These are phyloP conservation scores for Pisolithus thermaeus DNA, from an alignment of 1,284 basidiomycete species.

Conservation along the genomic window DNA sequence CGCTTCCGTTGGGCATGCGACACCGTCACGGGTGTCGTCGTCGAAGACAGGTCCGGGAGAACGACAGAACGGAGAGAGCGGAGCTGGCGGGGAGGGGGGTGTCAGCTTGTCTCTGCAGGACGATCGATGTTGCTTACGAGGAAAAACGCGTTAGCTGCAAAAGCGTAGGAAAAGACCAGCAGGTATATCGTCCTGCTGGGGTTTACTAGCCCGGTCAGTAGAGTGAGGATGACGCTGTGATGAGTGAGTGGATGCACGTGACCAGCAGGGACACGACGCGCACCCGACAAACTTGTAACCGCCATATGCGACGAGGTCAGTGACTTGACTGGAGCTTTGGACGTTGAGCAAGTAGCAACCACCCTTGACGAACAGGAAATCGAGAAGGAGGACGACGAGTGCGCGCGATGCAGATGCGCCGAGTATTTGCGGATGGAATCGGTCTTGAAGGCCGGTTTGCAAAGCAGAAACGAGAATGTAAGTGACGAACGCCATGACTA, in stretches of 20 bases:
- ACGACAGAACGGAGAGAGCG: slow-evolving; percentile 90
- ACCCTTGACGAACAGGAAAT: slow-evolving; percentile 85
- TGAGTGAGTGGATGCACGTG: not conserved
- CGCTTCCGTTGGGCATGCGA: slow-evolving; percentile 76
- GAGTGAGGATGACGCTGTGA: slow-evolving; percentile 64
- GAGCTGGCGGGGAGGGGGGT: slow-evolving; percentile 45
- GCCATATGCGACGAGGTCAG: slow-evolving; percentile 75
- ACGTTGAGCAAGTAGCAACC: slow-evolving; percentile 91
- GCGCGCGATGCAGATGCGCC: slow-evolving; percentile 85
- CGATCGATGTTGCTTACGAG: slow-evolving; percentile 49
- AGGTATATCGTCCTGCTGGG: slow-evolving; percentile 63
- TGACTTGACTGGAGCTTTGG: slow-evolving; percentile 65
- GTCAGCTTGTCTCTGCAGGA: slow-evolving; percentile 1
- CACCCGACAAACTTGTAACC: slow-evolving; percentile 98
- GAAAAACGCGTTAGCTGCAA: slow-evolving; percentile 92
- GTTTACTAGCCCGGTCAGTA: slow-evolving; percentile 58
- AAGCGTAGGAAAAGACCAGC: slow-evolving; percentile 76
- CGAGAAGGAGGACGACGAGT: slow-evolving; percentile 73
- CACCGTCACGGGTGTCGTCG: slow-evolving; percentile 49
- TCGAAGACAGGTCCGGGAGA: slow-evolving; percentile 52
- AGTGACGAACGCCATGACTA: slow-evolving; percentile 95
- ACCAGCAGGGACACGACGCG: slow-evolving; percentile 13
- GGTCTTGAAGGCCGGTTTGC: slow-evolving; percentile 75
- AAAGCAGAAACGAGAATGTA: slow-evolving; percentile 89
- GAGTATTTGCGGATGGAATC: slow-evolving; percentile 88